Conservation (phyloP, 139 green algal genomes). For the Chlorella sp. region DNA sequence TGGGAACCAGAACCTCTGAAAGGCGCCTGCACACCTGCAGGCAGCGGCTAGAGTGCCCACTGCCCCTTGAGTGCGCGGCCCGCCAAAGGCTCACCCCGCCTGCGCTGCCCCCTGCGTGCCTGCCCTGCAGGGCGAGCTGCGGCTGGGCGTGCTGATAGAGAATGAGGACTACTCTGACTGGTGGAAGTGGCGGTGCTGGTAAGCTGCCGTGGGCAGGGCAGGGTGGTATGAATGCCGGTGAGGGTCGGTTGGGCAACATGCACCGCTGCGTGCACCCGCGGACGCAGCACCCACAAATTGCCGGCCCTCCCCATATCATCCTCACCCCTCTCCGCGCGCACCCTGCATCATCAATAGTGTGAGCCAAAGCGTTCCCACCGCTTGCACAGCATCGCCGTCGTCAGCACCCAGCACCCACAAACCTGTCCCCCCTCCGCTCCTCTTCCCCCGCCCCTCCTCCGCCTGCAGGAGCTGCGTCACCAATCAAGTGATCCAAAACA, state of each 20-base stretch:
- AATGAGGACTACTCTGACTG: neutral
- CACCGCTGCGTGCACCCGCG: neutral
- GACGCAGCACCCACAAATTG: neutral
- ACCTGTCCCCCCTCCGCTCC: neutral
- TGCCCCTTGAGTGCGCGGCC: too few species aligned
- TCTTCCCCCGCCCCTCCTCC: neutral
- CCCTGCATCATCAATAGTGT: too few species aligned
- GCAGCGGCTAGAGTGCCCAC: too few species aligned
- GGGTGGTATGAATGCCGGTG: too few species aligned
- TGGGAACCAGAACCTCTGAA: too few species aligned
- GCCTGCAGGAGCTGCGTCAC: neutral
- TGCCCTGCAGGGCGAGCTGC: neutral
- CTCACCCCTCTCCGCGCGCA: too few species aligned
- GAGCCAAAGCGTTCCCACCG: too few species aligned
- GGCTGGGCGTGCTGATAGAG: neutral
- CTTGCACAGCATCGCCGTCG: too few species aligned
- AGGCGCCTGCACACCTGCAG: too few species aligned
- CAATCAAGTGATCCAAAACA: neutral
- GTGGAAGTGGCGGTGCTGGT: neutral
- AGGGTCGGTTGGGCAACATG: neutral
- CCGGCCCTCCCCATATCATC: too few species aligned
- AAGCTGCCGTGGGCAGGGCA: neutral
- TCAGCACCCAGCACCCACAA: neutral
- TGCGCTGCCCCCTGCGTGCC: too few species aligned
- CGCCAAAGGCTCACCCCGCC: too few species aligned